phyloP scores from a whole-genome alignment of 768 basidiomycete species.

The Roridomyces roridus region DNA sequence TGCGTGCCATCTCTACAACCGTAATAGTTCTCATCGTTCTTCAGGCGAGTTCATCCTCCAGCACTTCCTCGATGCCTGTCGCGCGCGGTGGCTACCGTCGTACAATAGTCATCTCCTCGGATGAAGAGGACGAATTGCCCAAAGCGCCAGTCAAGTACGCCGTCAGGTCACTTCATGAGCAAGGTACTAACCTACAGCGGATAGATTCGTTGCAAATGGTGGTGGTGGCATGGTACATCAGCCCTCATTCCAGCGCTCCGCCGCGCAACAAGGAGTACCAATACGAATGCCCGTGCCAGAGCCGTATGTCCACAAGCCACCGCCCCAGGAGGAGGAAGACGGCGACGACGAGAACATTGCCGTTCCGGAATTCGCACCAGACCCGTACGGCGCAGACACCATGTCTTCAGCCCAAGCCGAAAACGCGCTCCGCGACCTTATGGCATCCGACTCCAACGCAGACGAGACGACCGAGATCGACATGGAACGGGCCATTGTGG shows the following conservation, averaged over 20 bases:
- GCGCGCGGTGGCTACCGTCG: conserved; percentile 11
- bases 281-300: conserved; percentile 33
- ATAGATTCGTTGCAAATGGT: too few species aligned
- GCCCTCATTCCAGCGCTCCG: background rate
- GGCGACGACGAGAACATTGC: conserved; percentile 19
- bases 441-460: conserved; percentile 69
- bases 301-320: conserved; percentile 32
- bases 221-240: conserved; percentile 1
- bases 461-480: conserved; percentile 64
- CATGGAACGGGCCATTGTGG: conserved; percentile 71
- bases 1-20: background rate
- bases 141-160: conserved; percentile 23
- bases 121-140: conserved; percentile 27
- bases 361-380: conserved; percentile 24
- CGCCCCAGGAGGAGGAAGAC: background rate
- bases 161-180: too few species aligned
- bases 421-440: conserved; percentile 77
- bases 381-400: conserved; percentile 12
- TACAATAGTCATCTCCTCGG: conserved; percentile 37
- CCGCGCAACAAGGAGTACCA: conserved; percentile 15
- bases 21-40: background rate
- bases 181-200: too few species aligned
- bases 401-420: conserved; percentile 67
- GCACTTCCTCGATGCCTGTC: background rate
- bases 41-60: conserved; percentile 19